Percentiles rank a stretch among this genome's conserved stretches.
phyloP scores from a whole-genome alignment of 495 filamentous ascomycete species.

The Podospora sp. region DNA sequence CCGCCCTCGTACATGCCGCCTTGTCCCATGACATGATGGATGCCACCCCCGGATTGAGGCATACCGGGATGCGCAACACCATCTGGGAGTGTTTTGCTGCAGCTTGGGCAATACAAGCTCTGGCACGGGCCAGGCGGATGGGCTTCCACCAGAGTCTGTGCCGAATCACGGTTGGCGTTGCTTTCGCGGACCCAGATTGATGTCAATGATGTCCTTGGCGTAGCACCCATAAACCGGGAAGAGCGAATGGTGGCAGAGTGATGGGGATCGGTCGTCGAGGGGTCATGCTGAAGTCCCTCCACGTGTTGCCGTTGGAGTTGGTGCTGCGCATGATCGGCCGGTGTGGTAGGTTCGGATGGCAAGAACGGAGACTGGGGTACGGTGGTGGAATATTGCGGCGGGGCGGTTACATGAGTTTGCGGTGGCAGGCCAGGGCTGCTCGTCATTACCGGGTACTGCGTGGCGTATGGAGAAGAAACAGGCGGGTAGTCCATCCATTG shows the following conservation, averaged over 20 bases:
- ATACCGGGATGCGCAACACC: constrained; percentile 3
- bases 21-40: neutral
- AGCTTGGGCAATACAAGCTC: constrained; percentile 33
- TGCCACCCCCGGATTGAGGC: neutral
- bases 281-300: constrained; percentile 10
- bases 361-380: constrained; percentile 11
- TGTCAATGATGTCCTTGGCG: constrained; percentile 30
- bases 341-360: constrained; percentile 6
- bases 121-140: constrained; percentile 31
- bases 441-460: constrained; percentile 9
- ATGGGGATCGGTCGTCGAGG: constrained; percentile 2
- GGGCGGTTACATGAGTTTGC: constrained; percentile 8
- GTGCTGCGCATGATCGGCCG: neutral
- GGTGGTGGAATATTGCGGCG: neutral
- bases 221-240: constrained; percentile 20
- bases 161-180: constrained; percentile 36
- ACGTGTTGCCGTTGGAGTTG: constrained; percentile 10
- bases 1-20: constrained; percentile 1
- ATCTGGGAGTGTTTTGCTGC: constrained; percentile 22
- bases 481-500: constrained; percentile 18
- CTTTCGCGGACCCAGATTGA: constrained; percentile 31
- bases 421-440: constrained; percentile 15
- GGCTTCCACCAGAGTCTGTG: constrained; percentile 36
- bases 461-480: constrained; percentile 14
- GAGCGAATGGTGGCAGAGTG: constrained; percentile 13